Conservation (phyloP, 208 protist species). For the Wallacemonas sp. region DNA sequence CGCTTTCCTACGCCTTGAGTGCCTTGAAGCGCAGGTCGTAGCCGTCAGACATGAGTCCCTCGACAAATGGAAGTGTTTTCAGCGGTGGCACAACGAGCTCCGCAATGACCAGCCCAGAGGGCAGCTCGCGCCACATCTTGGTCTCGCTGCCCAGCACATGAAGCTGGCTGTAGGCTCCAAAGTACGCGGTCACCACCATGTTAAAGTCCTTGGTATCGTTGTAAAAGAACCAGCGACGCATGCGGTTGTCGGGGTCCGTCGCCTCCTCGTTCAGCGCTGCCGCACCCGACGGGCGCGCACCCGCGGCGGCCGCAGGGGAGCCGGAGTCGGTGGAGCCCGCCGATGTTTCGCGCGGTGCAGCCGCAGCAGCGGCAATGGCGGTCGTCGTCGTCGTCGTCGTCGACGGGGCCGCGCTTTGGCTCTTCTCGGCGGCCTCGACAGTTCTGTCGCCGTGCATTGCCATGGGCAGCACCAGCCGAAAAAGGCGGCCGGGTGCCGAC, state of each 20-base stretch:
- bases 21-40: constrained; percentile 50
- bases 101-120: constrained; percentile 37
- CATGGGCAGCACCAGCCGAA: constrained; percentile 28
- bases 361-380: no score
- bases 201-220: constrained; percentile 52
- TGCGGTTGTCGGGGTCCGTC: not conserved
- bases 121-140: constrained; percentile 55
- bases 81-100: constrained; percentile 39
- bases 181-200: constrained; percentile 50
- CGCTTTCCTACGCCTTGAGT: constrained; percentile 7
- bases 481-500: constrained; percentile 29
- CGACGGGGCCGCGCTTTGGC: not conserved
- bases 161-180: constrained; percentile 37
- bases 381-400: no score
- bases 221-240: constrained; percentile 48
- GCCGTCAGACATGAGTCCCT: constrained; percentile 37
- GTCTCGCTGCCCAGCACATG: constrained; percentile 24
- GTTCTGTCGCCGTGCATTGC: not conserved
- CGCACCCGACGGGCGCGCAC: not conserved
- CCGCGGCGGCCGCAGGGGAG: not conserved
- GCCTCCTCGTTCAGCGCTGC: not conserved
- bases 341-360: not conserved
- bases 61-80: constrained; percentile 38
- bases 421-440: not conserved
- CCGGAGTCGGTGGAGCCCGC: not conserved